Base-by-base conservation (phyloP, 2,329 filamentous ascomycete genomes). In the Fusarium oligoseptatum region DNA sequence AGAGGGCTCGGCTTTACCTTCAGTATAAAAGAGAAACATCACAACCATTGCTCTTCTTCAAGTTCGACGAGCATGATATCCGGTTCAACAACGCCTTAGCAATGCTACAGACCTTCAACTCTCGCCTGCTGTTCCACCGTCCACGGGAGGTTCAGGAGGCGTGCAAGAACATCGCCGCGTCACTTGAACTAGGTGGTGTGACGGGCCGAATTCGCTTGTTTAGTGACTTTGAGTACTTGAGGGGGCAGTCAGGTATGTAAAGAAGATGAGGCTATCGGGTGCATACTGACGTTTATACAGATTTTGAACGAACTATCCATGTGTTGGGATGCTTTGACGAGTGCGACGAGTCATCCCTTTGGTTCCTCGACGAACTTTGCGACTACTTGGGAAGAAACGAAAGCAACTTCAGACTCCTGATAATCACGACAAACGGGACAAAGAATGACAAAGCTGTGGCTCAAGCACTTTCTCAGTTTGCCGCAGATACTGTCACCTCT, bases 291-390 rank as follows among this genome's bases (percentile, higher is more conserved):
- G 11, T 37, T 15, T 22, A 14, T 9, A 9, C 17, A 56, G 52
- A 56, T 22, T 56, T 34, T 20, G 4, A 36, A 34, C 8, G 60
- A 1, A 27, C 20, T 32, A 50, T 66, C 15, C 32, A 69, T 34
- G 45, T 66, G 17, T n/a, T 69, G 8, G 67, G 37, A 12, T 65
- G 41, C 24, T 37, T 69, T 10, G 67, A 69, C 15, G 56, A 69
- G 32, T 62, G 67, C 11, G 62, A 66, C 22, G 57, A 66, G 4
- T 66, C 62, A 4, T 29, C 67, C 3, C 10, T 69, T 0, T 62
- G 45, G 67, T 69, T 69, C 27, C 56, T 69, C 6, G 39, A 52
- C 14, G 10, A 32, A 6, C 11, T 69, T 3, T n/a, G 32, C n/a
- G 17, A 34, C 3, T 52, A 50, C 24, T 8, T 64, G 2, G 20